Evolutionary conservation across 208 protist species (phyloP).

Genomic region (Trypanosoma lewisi): DNA sequence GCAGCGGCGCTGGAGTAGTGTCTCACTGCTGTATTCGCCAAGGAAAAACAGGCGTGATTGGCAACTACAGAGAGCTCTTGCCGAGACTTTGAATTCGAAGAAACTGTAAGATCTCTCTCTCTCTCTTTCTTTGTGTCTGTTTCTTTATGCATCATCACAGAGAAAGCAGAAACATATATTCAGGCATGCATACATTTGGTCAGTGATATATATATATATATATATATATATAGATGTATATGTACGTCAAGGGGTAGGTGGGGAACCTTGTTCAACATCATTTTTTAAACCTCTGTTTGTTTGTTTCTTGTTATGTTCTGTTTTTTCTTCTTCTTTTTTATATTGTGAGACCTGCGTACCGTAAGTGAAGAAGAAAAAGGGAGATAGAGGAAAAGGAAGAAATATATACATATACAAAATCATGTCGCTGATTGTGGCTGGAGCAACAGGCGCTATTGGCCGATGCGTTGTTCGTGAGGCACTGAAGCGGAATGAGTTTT

Average conservation of each 20-base stretch:
- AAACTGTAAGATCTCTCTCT: neutral
- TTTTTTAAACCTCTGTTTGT: neutral
- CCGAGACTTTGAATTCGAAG: neutral
- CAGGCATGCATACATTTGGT: neutral
- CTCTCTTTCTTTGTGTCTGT: slow-evolving; percentile 23
- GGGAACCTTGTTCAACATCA: too few relatives aligned
- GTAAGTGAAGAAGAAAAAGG: neutral
- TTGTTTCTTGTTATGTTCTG: slow-evolving; percentile 22
- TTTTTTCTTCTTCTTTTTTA: slow-evolving; percentile 6
- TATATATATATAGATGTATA: slow-evolving; percentile 1
- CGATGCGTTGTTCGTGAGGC: slow-evolving; percentile 54
- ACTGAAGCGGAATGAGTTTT: slow-evolving; percentile 34
- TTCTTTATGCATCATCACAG: neutral
- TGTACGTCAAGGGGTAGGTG: too few relatives aligned
- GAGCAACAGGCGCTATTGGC: slow-evolving; percentile 72
- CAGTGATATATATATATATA: neutral
- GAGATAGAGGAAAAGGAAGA: slow-evolving; percentile 3
- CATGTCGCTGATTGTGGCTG: slow-evolving; percentile 68
- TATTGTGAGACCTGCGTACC: neutral
- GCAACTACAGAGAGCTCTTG: slow-evolving; percentile 17
- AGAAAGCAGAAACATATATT: neutral
- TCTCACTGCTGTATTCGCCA: slow-evolving; percentile 17
- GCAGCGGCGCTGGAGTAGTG: slow-evolving; percentile 14
- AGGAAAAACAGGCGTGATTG: slow-evolving; percentile 19
- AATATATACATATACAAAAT: neutral